A percentile compares a stretch with the other conserved stretches of the same genome.
Evolutionary conservation across 2,329 filamentous ascomycete species (phyloP).

Genomic region (Knoxdaviesia capensis): DNA sequence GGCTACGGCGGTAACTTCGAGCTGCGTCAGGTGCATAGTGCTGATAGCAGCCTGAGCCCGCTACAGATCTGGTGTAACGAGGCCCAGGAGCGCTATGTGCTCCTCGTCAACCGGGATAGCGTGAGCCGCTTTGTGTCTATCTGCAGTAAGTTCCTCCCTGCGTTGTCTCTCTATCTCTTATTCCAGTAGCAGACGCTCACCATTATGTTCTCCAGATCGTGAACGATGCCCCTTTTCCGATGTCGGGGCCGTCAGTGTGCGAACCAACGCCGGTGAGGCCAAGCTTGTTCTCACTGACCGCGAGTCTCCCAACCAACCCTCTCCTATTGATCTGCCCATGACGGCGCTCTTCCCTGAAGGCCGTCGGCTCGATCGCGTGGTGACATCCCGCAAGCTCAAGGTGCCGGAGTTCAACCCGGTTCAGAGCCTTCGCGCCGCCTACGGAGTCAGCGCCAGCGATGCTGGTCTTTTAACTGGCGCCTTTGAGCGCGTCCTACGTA

Average conservation of each 20-base stretch:
- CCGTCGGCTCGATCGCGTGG: slow-evolving; percentile 58
- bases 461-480: slow-evolving; percentile 40
- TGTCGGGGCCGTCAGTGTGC: slow-evolving; percentile 56
- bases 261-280: slow-evolving; percentile 40
- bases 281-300: slow-evolving; percentile 65
- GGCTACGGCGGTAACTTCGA: slow-evolving; percentile 83
- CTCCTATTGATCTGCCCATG: slow-evolving; percentile 79
- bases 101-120: slow-evolving; percentile 64
- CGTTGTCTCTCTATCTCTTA: background rate
- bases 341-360: slow-evolving; percentile 73
- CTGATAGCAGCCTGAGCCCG: slow-evolving; percentile 81
- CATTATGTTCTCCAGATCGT: slow-evolving; percentile 27
- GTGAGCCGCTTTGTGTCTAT: slow-evolving; percentile 58
- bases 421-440: slow-evolving; percentile 42
- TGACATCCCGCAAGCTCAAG: slow-evolving; percentile 46
- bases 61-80: slow-evolving; percentile 97
- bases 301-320: slow-evolving; percentile 52
- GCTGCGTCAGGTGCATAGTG: slow-evolving; percentile 80
- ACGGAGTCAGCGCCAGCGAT: slow-evolving; percentile 31
- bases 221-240: slow-evolving; percentile 88
- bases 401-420: slow-evolving; percentile 53
- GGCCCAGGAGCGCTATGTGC: slow-evolving; percentile 87
- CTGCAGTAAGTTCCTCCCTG: slow-evolving; percentile 23
- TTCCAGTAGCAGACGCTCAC: slow-evolving; percentile 5
- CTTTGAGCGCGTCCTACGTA: slow-evolving; percentile 57